Evolutionary conservation across 2,329 filamentous ascomycete species (phyloP).

Genomic region (Stemphylium vesicarium): DNA sequence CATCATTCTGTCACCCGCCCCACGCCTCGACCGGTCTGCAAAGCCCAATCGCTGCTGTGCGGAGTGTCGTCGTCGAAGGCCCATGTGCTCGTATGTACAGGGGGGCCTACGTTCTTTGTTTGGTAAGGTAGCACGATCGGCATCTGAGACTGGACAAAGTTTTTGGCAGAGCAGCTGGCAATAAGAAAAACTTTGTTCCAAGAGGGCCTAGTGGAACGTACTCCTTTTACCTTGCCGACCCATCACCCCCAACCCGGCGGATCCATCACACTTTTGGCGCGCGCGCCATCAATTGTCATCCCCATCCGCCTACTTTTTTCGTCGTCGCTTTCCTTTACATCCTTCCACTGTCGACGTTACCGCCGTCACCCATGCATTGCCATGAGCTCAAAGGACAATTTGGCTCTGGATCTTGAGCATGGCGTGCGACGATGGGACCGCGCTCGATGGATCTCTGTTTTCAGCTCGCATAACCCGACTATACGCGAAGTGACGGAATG

Average conservation of each 20-base stretch:
- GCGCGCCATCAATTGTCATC: constrained; percentile 28
- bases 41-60: constrained; percentile 4
- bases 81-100: constrained; percentile 4
- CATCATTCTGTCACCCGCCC: constrained; percentile 2
- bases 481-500: constrained; percentile 48
- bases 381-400: constrained; percentile 43
- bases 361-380: constrained; percentile 28
- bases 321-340: constrained; percentile 11
- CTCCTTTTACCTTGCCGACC: constrained; percentile 39
- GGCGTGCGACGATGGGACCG: constrained; percentile 45
- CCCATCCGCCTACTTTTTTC: constrained; percentile 21
- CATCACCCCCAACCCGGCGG: constrained; percentile 22
- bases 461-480: constrained; percentile 47
- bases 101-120: constrained; percentile 14
- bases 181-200: constrained; percentile 36
- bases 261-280: constrained; percentile 27
- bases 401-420: constrained; percentile 40
- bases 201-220: constrained; percentile 35
- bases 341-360: neutral
- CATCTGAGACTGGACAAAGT: constrained; percentile 35
- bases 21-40: neutral
- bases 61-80: neutral
- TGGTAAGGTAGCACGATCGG: constrained; percentile 26
- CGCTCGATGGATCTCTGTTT: constrained; percentile 45
- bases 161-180: constrained; percentile 26